Evolutionary conservation across 352 stramenopile species (phyloP), one percentile per base, ranked within the genome.

Genomic region (Pythium guiyangense): DNA sequence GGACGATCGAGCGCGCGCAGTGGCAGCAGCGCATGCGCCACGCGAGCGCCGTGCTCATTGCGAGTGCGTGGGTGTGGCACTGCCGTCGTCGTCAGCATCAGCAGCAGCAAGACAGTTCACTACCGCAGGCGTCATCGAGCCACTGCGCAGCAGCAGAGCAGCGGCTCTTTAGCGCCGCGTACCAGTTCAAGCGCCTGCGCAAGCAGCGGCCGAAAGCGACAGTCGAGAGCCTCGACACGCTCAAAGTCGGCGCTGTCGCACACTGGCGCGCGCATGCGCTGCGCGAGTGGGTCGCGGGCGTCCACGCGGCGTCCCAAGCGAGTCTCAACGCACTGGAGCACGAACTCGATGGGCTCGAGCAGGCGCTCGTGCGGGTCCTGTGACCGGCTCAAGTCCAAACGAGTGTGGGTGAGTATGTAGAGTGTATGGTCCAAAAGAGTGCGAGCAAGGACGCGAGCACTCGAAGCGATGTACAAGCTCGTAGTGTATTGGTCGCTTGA

Each of bases 1-100:
- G 60, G 25, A 57, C 71, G 2, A 66, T 88, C 43, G 76, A 84
- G 49, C 62, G 49, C 0, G 61, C 84, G 25, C 65, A 63, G 20
- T 85, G 66, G 66, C 60, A 84, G 25, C 68, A 66, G 20, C 43
- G 63, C 5, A 37, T 85, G 12, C 64, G 71, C 35, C 39, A 60
- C 27, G 46, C 59, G 18, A 68, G 60, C 9, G 64, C 65, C 9
- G 56, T 42, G 29, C 64, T 88, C 1, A 82, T 88, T 49, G 59
- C 61, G 2, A 54, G 52, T 14, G 69, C 72, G 2, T 88, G 78
- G 78, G 35, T 42, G 25, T 53, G 40, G n/a, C 57, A 73, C 29
- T n/a, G n/a, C n/a, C n/a, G n/a, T n/a, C n/a, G n/a, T n/a, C n/a
- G n/a, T n/a, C n/a, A n/a, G n/a, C n/a, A n/a, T n/a, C n/a, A n/a